phyloP scores from a whole-genome alignment of 495 filamentous ascomycete genomes.

The Aspergillus asperescens region DNA sequence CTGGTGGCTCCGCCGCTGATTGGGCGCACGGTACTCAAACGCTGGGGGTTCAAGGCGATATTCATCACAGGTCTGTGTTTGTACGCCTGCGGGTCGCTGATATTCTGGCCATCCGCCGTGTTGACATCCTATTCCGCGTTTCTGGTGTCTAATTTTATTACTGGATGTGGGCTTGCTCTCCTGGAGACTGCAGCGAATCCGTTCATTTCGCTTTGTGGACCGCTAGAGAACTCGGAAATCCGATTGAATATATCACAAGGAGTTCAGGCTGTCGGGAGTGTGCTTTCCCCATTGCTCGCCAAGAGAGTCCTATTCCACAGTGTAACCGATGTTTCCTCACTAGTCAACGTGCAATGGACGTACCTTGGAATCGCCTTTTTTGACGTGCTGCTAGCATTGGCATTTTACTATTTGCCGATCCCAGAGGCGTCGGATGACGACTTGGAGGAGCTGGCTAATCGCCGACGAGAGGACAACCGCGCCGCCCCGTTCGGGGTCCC shows the following conservation, averaged over 20 bases:
- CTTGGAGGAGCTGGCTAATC: conserved; percentile 50
- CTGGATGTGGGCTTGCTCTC: conserved; percentile 58
- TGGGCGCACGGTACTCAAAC: conserved; percentile 52
- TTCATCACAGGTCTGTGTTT: conserved; percentile 61
- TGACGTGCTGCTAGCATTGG: conserved; percentile 57
- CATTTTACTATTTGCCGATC: conserved; percentile 60
- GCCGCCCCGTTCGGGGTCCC: conserved; percentile 40
- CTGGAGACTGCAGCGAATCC: conserved; percentile 63
- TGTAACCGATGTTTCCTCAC: conserved; percentile 45
- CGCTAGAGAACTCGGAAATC: conserved; percentile 58
- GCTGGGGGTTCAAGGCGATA: conserved; percentile 62
- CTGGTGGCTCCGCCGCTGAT: conserved; percentile 53
- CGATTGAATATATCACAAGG: conserved; percentile 63
- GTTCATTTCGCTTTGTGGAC: conserved; percentile 64
- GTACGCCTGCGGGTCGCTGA: conserved; percentile 58
- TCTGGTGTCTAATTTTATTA: conserved; percentile 61
- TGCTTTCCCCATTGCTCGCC: conserved; percentile 58
- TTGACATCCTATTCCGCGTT: conserved; percentile 62
- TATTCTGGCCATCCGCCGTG: conserved; percentile 70
- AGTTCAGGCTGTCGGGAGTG: conserved; percentile 61
- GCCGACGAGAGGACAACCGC: conserved; percentile 47
- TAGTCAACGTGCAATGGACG: conserved; percentile 66
- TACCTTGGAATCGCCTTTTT: conserved; percentile 66
- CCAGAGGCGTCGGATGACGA: conserved; percentile 65
- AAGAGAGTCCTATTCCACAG: conserved; percentile 55